Base-by-base conservation (phyloP, 1,139 yeast species). In the Hansenula lynferdii region DNA sequence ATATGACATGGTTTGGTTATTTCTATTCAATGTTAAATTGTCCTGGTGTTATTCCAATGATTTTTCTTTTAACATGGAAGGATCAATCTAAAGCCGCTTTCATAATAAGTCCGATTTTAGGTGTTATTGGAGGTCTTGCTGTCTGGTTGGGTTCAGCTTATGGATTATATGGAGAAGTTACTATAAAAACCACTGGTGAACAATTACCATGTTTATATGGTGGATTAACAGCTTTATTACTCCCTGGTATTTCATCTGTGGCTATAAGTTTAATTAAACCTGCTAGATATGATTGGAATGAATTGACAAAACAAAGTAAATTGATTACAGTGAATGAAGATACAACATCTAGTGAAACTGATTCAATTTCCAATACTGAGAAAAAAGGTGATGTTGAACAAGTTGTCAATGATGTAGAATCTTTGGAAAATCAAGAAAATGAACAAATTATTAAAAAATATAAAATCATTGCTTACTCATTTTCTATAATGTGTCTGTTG, bases 101-200 rank as follows among this genome's bases (percentile, higher is more conserved):
- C 74, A 24, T 75, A 69, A 27, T 58, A 34, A 64, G 75, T 9
- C 77, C 77, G 18, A 67, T 72, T 6, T 53, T 69, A 38, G 72
- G 77, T 20, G 69, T 75, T 19, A 65, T 50, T 5, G 59, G 68
- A 43, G 75, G 76, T 10, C 67, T 72, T 28, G 63, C 67, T 61
- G 53, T 70, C 14, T 72, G 78, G 78, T 62, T 72, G 45, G 64
- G 65, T 9, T 30, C 39, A 1, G 41, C 46, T 3, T 30, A 30
- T 12, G 6, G 3, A 5, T 7, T 30, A 11, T 59, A 49, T 39
- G 61, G 59, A 8, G 53, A 42, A 7, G 53, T 62, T 12, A 55
- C 56, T 8, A 52, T 63, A 20, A 41, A 41, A 1, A 47, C 57
- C 14, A 43, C 54, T 8, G 64, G 62, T 24, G 55, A 56, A n/a